Percentiles rank a stretch among this genome's conserved stretches.
Evolutionary conservation across 208 protist genomes (phyloP).

Genomic region (Leishmania amazonensis): DNA sequence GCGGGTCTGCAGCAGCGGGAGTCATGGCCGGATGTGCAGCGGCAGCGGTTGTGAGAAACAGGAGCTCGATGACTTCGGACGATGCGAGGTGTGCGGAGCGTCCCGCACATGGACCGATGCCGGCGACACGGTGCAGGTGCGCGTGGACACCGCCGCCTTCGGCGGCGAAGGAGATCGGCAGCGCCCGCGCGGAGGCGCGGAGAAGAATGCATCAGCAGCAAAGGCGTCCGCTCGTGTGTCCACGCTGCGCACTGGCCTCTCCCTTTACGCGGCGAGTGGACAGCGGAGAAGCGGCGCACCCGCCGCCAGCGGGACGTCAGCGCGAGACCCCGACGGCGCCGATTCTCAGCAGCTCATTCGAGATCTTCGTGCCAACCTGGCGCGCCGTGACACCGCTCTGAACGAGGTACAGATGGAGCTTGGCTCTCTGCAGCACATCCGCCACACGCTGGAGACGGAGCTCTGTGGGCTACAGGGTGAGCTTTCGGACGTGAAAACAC

Average conservation of each 20-base stretch:
- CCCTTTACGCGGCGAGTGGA: conserved; percentile 7
- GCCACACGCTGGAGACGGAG: conserved; percentile 28
- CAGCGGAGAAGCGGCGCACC: not conserved
- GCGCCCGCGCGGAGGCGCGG: not conserved
- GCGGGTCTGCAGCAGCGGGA: conserved; percentile 1
- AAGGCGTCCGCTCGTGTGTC: not conserved
- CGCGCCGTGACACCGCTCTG: conserved; percentile 69
- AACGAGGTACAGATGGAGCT: conserved; percentile 56
- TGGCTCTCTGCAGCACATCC: conserved; percentile 24
- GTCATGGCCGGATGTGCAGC: not conserved
- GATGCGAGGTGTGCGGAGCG: not conserved
- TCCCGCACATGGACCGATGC: not conserved
- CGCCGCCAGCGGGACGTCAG: not conserved
- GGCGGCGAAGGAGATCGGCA: not conserved
- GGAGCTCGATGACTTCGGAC: not conserved
- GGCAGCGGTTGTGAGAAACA: not conserved
- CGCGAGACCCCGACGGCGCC: conserved; percentile 10
- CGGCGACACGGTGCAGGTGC: not conserved
- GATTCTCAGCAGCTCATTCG: conserved; percentile 44
- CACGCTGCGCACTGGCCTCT: not conserved
- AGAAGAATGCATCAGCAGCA: not conserved
- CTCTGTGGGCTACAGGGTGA: conserved; percentile 21
- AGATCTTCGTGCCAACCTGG: conserved; percentile 80
- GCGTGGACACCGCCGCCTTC: not conserved
- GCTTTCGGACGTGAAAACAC: conserved; percentile 33